phyloP scores from a whole-genome alignment of 306 rosid species.

The Malus asiatica region DNA sequence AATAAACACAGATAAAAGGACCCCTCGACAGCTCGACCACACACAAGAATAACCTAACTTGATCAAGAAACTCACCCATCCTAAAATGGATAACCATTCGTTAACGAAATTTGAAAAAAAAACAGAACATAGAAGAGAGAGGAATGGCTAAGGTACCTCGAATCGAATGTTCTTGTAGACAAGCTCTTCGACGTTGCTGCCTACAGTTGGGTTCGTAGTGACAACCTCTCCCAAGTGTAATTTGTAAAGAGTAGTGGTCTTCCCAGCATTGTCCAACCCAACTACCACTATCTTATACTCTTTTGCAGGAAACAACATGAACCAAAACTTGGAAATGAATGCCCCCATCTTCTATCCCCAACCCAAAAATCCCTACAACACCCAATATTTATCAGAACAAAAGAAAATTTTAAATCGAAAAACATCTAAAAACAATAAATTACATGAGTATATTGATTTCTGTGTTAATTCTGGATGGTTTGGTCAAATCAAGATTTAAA shows the following conservation, averaged over 20 bases:
- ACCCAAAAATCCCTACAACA: constrained; percentile 20
- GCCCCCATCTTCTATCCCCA: constrained; percentile 61
- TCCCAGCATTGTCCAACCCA: constrained; percentile 95
- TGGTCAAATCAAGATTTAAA: neutral
- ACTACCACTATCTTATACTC: constrained; percentile 93
- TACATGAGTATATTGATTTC: neutral
- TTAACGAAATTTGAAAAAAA: neutral
- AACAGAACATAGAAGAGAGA: neutral
- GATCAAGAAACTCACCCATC: neutral
- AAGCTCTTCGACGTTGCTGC: constrained; percentile 96
- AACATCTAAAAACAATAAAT: neutral
- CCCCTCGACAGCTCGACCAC: neutral
- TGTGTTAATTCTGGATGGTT: neutral
- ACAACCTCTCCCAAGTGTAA: constrained; percentile 97
- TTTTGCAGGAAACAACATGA: constrained; percentile 87
- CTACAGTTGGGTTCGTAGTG: constrained; percentile 93
- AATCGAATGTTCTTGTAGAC: constrained; percentile 93
- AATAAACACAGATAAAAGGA: neutral
- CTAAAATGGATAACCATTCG: neutral
- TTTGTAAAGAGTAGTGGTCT: constrained; percentile 93
- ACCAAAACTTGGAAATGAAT: constrained; percentile 70
- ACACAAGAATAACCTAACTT: neutral
- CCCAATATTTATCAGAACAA: neutral
- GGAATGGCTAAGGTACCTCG: constrained; percentile 45
- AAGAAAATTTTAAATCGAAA: neutral